Conservation (phyloP, 345 rosid species). For the Cardamine occulta region DNA sequence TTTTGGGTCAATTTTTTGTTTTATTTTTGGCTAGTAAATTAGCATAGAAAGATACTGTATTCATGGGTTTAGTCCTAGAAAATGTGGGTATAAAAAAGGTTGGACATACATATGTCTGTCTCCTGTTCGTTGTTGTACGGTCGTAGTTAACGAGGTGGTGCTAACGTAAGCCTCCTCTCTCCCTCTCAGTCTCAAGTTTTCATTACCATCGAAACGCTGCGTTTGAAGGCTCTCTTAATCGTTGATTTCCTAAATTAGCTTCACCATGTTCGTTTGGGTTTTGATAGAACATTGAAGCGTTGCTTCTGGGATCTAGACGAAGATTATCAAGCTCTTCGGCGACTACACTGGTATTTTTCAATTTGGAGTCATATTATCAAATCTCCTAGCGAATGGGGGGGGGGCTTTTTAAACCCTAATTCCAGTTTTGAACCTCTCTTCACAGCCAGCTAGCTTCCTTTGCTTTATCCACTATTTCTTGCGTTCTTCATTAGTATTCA, state of each 20-base stretch:
- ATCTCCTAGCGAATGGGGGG: slow-evolving; percentile 15
- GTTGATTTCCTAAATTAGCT: slow-evolving; percentile 27
- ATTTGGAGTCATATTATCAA: slow-evolving; percentile 5
- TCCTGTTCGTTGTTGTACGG: not conserved
- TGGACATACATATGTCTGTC: not conserved
- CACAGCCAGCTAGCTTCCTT: slow-evolving; percentile 3
- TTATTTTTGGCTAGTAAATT: not conserved
- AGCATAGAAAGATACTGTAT: no score
- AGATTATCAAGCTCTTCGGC: slow-evolving; percentile 25
- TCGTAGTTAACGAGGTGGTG: not conserved
- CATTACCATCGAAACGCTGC: slow-evolving; percentile 10
- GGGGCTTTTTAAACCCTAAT: slow-evolving; percentile 38
- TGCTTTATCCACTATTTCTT: not conserved
- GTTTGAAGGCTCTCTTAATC: slow-evolving; percentile 20
- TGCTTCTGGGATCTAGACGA: slow-evolving; percentile 33
- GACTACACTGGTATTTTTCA: slow-evolving; percentile 3
- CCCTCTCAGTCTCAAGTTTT: not conserved
- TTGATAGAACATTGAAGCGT: slow-evolving; percentile 28
- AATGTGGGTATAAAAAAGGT: not conserved
- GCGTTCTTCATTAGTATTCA: slow-evolving; percentile 5
- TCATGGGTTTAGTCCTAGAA: not conserved
- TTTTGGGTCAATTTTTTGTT: not conserved
- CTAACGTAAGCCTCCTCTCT: slow-evolving; percentile 2
- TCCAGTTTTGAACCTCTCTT: slow-evolving; percentile 28
- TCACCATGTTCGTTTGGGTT: slow-evolving; percentile 29